Conservation (phyloP, 768 basidiomycete species). For the Holtermannia corniformis region DNA sequence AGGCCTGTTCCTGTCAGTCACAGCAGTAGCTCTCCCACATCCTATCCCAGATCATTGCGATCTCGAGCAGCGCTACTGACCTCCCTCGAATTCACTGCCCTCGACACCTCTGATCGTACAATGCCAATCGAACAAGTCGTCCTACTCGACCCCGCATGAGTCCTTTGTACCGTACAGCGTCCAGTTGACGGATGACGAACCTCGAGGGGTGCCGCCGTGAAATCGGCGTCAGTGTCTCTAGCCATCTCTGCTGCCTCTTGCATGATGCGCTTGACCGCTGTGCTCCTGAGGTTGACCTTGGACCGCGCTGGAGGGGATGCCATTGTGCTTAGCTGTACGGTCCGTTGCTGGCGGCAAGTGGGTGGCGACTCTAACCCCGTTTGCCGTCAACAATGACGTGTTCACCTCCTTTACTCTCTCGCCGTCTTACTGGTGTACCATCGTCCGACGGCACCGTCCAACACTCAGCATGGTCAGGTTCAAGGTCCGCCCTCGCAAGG, state of each 20-base stretch:
- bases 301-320: conserved; percentile 4
- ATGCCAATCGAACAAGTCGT: conserved; percentile 68
- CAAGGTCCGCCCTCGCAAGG: conserved; percentile 28
- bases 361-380: too few relatives aligned
- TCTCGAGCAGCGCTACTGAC: conserved; percentile 51
- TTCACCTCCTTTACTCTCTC: too few relatives aligned
- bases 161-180: background rate
- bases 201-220: conserved; percentile 68
- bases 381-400: too few relatives aligned
- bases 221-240: conserved; percentile 67
- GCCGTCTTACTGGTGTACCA: too few relatives aligned
- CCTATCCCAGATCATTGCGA: conserved; percentile 75
- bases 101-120: conserved; percentile 85
- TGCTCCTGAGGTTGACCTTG: conserved; percentile 34
- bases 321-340: background rate
- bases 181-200: conserved; percentile 46
- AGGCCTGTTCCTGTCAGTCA: conserved; percentile 42
- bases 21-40: conserved; percentile 52
- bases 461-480: conserved; percentile 24
- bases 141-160: conserved; percentile 9
- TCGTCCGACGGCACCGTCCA: too few relatives aligned
- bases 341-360: too few relatives aligned
- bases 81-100: conserved; percentile 86
- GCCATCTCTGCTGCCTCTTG: conserved; percentile 86
- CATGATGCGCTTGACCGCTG: conserved; percentile 93